Evolutionary conservation across 176 grass and related monocot genomes (phyloP).

Genomic region (Carex littledalei): DNA sequence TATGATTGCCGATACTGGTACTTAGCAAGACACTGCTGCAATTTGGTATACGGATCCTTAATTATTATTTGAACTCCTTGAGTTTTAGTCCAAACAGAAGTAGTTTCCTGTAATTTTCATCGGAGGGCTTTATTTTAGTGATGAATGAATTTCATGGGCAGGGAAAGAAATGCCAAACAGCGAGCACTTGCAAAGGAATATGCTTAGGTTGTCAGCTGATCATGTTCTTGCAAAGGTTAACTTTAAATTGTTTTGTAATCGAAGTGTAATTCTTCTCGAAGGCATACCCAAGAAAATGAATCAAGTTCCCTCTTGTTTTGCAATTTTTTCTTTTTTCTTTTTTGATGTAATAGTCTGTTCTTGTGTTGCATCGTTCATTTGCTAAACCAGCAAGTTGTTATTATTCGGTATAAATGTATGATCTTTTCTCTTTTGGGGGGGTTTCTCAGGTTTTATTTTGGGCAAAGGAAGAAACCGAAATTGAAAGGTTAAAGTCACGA

Average conservation of each 20-base stretch:
- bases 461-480: constrained; percentile 61
- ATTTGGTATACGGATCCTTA: not conserved
- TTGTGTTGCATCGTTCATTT: not conserved
- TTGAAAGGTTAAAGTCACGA: constrained; percentile 75
- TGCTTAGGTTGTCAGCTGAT: constrained; percentile 81
- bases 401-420: not conserved
- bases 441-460: constrained; percentile 70
- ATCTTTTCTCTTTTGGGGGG: not conserved
- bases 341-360: not conserved
- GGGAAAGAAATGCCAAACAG: constrained; percentile 66
- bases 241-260: constrained; percentile 3
- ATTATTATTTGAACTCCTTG: not conserved
- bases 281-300: not conserved
- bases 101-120: not conserved
- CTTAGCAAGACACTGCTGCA: constrained; percentile 6
- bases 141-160: constrained; percentile 27
- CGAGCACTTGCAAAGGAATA: constrained; percentile 42
- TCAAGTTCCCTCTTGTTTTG: not conserved
- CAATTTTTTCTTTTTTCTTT: not conserved
- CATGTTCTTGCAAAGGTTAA: constrained; percentile 82
- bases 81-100: constrained; percentile 2
- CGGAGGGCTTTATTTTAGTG: not conserved
- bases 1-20: not conserved
- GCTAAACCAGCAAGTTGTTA: not conserved
- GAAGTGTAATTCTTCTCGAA: not conserved